Conservation (phyloP, 1,284 basidiomycete genomes). For the Moesziomyces sp. region DNA sequence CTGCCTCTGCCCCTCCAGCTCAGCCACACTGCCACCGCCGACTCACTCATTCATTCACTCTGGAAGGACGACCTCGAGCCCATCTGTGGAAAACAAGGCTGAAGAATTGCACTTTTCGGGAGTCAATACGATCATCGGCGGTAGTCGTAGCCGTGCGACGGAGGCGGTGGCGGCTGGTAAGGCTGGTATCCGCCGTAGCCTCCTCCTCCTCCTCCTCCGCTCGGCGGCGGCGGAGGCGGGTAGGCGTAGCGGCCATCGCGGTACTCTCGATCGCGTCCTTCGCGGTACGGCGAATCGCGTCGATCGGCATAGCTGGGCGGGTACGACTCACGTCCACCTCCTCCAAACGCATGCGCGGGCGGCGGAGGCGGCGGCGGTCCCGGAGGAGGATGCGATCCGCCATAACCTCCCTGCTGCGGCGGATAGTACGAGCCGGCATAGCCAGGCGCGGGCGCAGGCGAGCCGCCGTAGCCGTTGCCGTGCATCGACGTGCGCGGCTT, state of each 20-base stretch:
- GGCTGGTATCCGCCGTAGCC: constrained; percentile 28
- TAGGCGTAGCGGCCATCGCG: constrained; percentile 37
- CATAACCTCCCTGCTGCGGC: constrained; percentile 16
- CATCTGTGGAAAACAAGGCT: too few relatives aligned
- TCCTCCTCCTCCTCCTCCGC: constrained; percentile 6
- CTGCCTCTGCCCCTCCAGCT: too few relatives aligned
- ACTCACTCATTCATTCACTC: too few relatives aligned
- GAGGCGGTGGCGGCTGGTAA: constrained; percentile 29
- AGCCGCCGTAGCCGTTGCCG: constrained; percentile 35
- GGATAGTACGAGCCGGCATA: constrained; percentile 33
- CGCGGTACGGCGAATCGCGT: constrained; percentile 39
- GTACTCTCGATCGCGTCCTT: constrained; percentile 43
- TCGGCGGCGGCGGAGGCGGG: constrained; percentile 30
- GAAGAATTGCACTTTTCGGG: background rate
- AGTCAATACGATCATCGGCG: constrained; percentile 18
- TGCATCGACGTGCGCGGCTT: constrained; percentile 52
- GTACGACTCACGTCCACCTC: constrained; percentile 29
- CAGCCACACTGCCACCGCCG: too few relatives aligned
- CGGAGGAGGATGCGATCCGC: constrained; percentile 7
- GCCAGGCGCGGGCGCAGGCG: constrained; percentile 3
- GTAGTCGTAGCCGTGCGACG: constrained; percentile 31
- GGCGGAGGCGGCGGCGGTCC: constrained; percentile 19
- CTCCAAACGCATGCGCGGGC: constrained; percentile 18
- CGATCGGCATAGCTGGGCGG: constrained; percentile 28
- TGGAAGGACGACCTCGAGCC: too few relatives aligned